phyloP scores from a whole-genome alignment of 257 asterid genomes.

The Eustoma russellianum region DNA sequence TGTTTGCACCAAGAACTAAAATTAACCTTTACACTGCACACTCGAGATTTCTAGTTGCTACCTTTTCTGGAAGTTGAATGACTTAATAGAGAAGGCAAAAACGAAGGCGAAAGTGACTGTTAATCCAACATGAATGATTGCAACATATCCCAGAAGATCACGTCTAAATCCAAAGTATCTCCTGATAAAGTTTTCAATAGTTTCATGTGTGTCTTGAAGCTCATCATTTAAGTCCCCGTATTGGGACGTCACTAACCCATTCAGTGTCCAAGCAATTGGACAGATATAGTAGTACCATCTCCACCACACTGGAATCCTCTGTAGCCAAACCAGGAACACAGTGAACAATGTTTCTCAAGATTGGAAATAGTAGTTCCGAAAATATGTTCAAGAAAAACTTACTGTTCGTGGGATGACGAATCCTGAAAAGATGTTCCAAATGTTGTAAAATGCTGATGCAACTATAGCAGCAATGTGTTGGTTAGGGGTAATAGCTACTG shows the following conservation, averaged over 20 bases:
- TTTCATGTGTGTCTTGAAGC: slow-evolving; percentile 29
- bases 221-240: slow-evolving; percentile 36
- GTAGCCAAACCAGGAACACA: slow-evolving; percentile 4
- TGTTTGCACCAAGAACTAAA: too few species aligned
- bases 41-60: slow-evolving; percentile 4
- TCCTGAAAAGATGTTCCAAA: slow-evolving; percentile 79
- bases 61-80: slow-evolving; percentile 65
- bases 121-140: slow-evolving; percentile 34
- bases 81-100: slow-evolving; percentile 53
- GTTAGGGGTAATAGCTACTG: slow-evolving; percentile 76
- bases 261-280: slow-evolving; percentile 59
- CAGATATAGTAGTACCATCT: slow-evolving; percentile 61
- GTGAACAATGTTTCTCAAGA: too few species aligned
- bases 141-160: slow-evolving; percentile 57
- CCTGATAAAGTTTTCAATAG: slow-evolving; percentile 47
- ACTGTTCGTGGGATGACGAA: slow-evolving; percentile 68
- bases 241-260: slow-evolving; percentile 66
- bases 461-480: slow-evolving; percentile 54
- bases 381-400: slow-evolving; percentile 7
- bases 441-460: slow-evolving; percentile 44
- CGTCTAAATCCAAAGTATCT: slow-evolving; percentile 42
- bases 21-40: too few species aligned
- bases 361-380: too few species aligned
- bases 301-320: slow-evolving; percentile 91
- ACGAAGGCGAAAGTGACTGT: slow-evolving; percentile 44